Base-by-base conservation (phyloP, 768 basidiomycete species). In the Serendipita vermifera region DNA sequence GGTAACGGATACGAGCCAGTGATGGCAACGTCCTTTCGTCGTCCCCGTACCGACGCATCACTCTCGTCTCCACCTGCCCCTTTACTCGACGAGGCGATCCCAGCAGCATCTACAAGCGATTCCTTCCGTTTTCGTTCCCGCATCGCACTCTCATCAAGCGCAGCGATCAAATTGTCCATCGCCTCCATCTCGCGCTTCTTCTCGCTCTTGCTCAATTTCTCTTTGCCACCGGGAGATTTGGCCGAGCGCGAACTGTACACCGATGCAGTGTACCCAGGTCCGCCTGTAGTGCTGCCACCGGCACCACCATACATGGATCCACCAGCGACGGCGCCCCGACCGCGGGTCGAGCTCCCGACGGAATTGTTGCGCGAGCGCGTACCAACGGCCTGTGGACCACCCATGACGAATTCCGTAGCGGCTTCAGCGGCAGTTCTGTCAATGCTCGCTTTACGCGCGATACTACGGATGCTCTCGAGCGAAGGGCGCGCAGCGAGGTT, bases 151-250 rank as follows among this genome's bases (percentile, higher is more conserved):
- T 51, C 46, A 31, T 51, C 46, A 2, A 51, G 29, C 7, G 46
- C 46, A n/a, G 46, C 46, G 27, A 51, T 51, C 5, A 51, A 2
- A n/a, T 31, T 51, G 9, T 51, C 27, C 46, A 51, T 51, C 15
- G 46, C 46, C n/a, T 22, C 46, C 46, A 51, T 51, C 46, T 51
- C 56, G 35, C 38, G 56, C 56, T 35, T 29, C 24, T 35, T 57
- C 56, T 33, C 35, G 43, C 41, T 33, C n/a, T 57, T 51, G 17
- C 24, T 51, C 26, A 27, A 51, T 31, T 51, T 51, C 27, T 51
- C 46, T 31, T 51, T 22, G 9, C 46, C 46, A 13, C 15, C 20
- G n/a, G 24, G 24, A 26, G 46, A 51, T 31, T 31, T 22, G 46
- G 32, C 29, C 9, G 46, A 51, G 20, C 46, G 24, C 46, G 24